Percentiles rank a stretch among this genome's conserved stretches.
These are phyloP conservation scores for Pythium apleroticum DNA, from an alignment of 352 stramenopile genomes.

Conservation along the genomic window DNA sequence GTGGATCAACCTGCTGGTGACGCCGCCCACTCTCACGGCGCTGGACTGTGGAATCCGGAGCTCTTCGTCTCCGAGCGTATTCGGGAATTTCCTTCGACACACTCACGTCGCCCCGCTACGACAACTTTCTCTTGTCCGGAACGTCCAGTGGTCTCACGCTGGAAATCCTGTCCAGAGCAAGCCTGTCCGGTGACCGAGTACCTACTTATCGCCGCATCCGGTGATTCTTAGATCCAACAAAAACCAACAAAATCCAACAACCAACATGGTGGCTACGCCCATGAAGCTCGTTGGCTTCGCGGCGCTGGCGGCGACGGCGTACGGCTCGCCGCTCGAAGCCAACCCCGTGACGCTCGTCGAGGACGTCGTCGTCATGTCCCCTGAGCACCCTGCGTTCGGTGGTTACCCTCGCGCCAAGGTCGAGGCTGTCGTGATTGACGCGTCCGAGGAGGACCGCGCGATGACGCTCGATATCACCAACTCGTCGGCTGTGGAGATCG, in stretches of 20 bases:
- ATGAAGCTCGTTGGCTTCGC: conserved; percentile 14
- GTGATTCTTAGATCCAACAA: too few relatives aligned
- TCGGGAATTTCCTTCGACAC: conserved; percentile 3
- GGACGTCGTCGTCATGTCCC: not conserved
- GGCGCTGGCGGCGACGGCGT: not conserved
- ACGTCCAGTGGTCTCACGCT: too few relatives aligned
- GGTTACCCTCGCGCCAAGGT: not conserved
- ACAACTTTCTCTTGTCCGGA: not conserved
- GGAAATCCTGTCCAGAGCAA: too few relatives aligned
- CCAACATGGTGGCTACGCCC: conserved; percentile 18
- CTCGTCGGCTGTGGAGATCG: conserved; percentile 10
- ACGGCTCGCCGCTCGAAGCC: conserved; percentile 8
- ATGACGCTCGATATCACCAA: conserved; percentile 1
- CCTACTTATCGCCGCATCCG: not conserved
- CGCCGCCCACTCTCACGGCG: too few relatives aligned
- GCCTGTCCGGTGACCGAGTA: not conserved
- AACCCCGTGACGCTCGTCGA: conserved; percentile 7
- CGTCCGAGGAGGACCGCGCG: not conserved
- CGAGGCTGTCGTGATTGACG: not conserved
- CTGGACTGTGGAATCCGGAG: too few relatives aligned
- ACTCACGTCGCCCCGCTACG: not conserved
- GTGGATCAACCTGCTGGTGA: too few relatives aligned
- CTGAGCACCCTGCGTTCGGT: conserved; percentile 4
- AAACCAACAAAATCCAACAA: not conserved
- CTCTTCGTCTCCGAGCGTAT: not conserved